phyloP scores from a whole-genome alignment of 495 filamentous ascomycete species.

The Penicillium coprophilum region DNA sequence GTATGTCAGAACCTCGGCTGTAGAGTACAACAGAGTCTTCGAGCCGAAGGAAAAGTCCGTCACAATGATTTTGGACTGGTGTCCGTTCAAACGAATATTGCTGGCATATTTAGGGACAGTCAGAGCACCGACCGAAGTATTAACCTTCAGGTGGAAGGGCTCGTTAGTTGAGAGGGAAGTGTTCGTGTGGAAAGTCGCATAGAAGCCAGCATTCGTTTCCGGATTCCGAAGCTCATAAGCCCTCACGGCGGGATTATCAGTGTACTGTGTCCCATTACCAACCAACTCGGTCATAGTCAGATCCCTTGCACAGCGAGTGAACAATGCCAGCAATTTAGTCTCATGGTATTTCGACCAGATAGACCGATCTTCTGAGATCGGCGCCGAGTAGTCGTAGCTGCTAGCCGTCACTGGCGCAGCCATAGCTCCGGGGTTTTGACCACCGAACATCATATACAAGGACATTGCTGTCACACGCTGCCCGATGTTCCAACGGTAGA shows the following conservation, averaged over 20 bases:
- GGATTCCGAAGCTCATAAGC: conserved; percentile 56
- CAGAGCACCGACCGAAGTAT: conserved; percentile 53
- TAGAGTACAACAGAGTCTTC: conserved; percentile 57
- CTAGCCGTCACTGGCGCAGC: conserved; percentile 48
- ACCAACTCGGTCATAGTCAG: conserved; percentile 53
- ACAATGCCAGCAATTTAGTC: conserved; percentile 58
- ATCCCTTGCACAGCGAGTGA: conserved; percentile 54
- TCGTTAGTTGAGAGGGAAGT: conserved; percentile 47
- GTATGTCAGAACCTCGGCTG: conserved; percentile 58
- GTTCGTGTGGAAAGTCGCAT: conserved; percentile 52
- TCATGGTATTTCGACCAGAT: conserved; percentile 60
- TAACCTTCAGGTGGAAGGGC: conserved; percentile 52
- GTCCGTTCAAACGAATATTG: conserved; percentile 53
- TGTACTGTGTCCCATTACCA: conserved; percentile 58
- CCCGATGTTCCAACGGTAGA: conserved; percentile 58
- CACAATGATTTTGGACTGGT: conserved; percentile 59
- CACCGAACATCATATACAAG: conserved; percentile 62
- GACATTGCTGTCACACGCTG: conserved; percentile 54
- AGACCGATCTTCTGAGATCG: conserved; percentile 57
- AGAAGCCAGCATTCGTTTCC: conserved; percentile 55
- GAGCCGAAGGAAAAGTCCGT: conserved; percentile 56
- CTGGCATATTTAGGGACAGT: conserved; percentile 44
- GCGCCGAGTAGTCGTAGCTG: conserved; percentile 62
- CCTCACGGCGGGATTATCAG: conserved; percentile 46
- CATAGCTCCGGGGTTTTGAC: conserved; percentile 56